Conservation (phyloP, 192 early-diverging fungal species). For the Coemansia furcata region DNA sequence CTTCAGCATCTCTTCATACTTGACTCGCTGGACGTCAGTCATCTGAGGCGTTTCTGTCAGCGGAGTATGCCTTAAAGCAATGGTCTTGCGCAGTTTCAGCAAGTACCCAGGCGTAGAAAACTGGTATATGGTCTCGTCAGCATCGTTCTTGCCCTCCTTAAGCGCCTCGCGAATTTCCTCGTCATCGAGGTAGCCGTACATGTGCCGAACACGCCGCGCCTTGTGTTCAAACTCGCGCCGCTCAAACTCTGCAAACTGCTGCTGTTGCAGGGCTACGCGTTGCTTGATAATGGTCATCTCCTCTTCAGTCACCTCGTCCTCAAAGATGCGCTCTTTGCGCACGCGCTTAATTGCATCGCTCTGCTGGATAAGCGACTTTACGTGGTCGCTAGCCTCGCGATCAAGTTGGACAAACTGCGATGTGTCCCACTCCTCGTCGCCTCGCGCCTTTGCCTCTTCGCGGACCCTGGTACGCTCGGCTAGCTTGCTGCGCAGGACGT, state of each 20-base stretch:
- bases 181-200: conserved; percentile 73
- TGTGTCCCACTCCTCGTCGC: conserved; percentile 49
- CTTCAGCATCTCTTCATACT: conserved; percentile 82
- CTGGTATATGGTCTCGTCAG: conserved; percentile 87
- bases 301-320: conserved; percentile 84
- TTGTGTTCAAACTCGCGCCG: conserved; percentile 77
- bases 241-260: conserved; percentile 87
- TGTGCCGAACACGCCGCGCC: conserved; percentile 69
- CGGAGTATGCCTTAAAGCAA: conserved; percentile 65
- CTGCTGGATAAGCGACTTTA: conserved; percentile 53
- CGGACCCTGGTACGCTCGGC: conserved; percentile 19
- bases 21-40: conserved; percentile 80
- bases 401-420: conserved; percentile 55
- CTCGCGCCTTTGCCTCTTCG: conserved; percentile 35
- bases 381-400: conserved; percentile 53
- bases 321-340: conserved; percentile 85
- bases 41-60: conserved; percentile 56
- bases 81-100: conserved; percentile 62
- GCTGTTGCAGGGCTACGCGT: conserved; percentile 86
- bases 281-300: conserved; percentile 90
- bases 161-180: conserved; percentile 88
- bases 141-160: conserved; percentile 76
- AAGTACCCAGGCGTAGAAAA: conserved; percentile 77
- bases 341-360: conserved; percentile 73
- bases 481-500: conserved; percentile 46